Base-by-base conservation (phyloP, 2,329 filamentous ascomycete species). In the Fusarium virguliforme region DNA sequence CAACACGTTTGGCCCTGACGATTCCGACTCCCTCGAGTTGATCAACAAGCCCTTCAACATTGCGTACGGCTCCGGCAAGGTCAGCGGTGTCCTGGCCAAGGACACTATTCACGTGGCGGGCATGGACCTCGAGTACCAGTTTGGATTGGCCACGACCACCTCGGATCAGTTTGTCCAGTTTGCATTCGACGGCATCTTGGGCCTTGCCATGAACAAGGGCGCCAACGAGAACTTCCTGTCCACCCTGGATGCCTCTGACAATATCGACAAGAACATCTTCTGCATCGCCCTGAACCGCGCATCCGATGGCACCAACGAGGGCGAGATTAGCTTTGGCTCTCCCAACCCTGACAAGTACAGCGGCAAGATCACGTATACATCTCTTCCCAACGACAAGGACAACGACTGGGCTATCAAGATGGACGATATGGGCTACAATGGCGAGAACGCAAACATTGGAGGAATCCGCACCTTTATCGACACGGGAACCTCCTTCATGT, bases 161-260 rank as follows among this genome's bases (percentile, higher is more conserved):
- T 94, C 93, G 1, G 81, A 89, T 57, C 90, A 96, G 70, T 97
- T 97, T 79, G 81, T 84, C 30, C 87, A 88, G 58, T 97, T 95
- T 74, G 92, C 93, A 2, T 94, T 97, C 80, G 94, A 97, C 78
- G 94, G 94, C 26, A 97, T 97, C 54, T 83, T 97, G 3, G 94
- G 94, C 4, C 82, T 97, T 26, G 92, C 92, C 15, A 90, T 91
- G 74, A 87, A 86, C 67, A 83, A 85, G 10, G 87, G 87, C 3
- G 84, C 83, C 37, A 86, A 87, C 6, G 88, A 92, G 22, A 93
- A 90, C 48, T 90, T 96, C 73, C 85, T 96, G 78, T 84, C 91
- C 40, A 82, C 86, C 2, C 81, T 97, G 48, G 83, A 84, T 15
- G 75, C 86, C 2, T 84, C 87, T n/a, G 85, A 87, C 24, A 75